Base-by-base conservation (phyloP, 2,329 filamentous ascomycete genomes). In the Monilinia polystroma region DNA sequence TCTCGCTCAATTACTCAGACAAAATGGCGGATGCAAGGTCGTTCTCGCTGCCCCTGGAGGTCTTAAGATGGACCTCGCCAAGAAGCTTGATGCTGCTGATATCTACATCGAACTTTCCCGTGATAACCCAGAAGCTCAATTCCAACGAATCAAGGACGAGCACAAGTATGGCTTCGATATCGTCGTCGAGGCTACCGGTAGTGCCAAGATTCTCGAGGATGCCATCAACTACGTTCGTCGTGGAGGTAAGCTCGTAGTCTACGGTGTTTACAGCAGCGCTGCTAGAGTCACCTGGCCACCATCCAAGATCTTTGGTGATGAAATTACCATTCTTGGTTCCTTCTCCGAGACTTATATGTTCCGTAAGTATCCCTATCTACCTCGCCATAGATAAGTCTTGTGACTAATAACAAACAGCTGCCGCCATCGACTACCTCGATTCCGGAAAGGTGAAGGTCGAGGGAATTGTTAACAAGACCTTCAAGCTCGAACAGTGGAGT, bases 301-400 rank as follows among this genome's bases (percentile, higher is more conserved):
- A n/a, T 82, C 84, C 76, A 89, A 89, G 80, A 91, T 92, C 73
- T 91, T 80, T 72, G 81, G 81, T 53, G 81, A 84, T 70, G 89
- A 91, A 77, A 89, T 92, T 72, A 90, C 87, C 71, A 90, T 92
- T 71, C 80, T 91, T 64, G 88, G 89, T 35, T 89, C 85, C 63
- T 92, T 91, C 80, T 90, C 86, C 58, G 88, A 91, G 77, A 89
- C 87, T 32, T 89, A 87, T 79, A 90, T 89, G 82, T 90, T 90
- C 81, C 87, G 80, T 81, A 78, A 74, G 79, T 78, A 29, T 16
- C 35, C 5, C 38, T n/a, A 32, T 41, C 51, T 26, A 10, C 26
- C 18, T 3, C 41, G 55, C 18, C 10, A 11, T 35, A 18, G 7
- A 14, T 10, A 51, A 20, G 16, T 26, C 12, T 14, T 38, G 8